Evolutionary conservation across 805 yeast genomes (phyloP).

Genomic region (Candida khao-thaluensis): DNA sequence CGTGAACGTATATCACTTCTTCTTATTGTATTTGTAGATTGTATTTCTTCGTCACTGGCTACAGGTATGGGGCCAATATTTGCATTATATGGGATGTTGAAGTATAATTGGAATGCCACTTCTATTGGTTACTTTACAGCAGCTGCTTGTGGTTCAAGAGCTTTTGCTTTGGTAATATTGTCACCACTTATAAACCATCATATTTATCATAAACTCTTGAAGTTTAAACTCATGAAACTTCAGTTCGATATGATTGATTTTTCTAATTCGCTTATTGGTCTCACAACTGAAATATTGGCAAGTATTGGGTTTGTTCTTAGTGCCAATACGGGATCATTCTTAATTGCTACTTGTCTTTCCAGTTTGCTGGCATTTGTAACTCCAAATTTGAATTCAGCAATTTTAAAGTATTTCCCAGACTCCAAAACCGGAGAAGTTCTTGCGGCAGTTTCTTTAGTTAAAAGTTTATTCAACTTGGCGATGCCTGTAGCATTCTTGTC

Average conservation of each 20-base stretch:
- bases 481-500: constrained; percentile 50
- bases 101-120: constrained; percentile 53
- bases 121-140: constrained; percentile 59
- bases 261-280: constrained; percentile 33
- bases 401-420: constrained; percentile 61
- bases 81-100: constrained; percentile 52
- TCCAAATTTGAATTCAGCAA: constrained; percentile 59
- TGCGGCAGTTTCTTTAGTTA: constrained; percentile 64
- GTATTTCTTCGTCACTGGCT: constrained; percentile 28
- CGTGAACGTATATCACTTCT: constrained; percentile 41
- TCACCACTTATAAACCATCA: constrained; percentile 49
- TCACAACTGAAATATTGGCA: constrained; percentile 40
- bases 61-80: constrained; percentile 30
- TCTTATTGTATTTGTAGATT: constrained; percentile 48
- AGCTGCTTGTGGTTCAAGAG: constrained; percentile 47
- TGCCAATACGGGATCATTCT: constrained; percentile 24
- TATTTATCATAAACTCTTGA: constrained; percentile 29
- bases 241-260: constrained; percentile 57
- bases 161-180: constrained; percentile 47
- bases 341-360: constrained; percentile 35
- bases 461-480: constrained; percentile 47
- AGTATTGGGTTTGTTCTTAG: constrained; percentile 35
- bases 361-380: constrained; percentile 50
- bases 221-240: constrained; percentile 31
- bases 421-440: constrained; percentile 66